Evolutionary conservation across 2,329 filamentous ascomycete genomes (phyloP).

Genomic region (Emmonsia crescens): DNA sequence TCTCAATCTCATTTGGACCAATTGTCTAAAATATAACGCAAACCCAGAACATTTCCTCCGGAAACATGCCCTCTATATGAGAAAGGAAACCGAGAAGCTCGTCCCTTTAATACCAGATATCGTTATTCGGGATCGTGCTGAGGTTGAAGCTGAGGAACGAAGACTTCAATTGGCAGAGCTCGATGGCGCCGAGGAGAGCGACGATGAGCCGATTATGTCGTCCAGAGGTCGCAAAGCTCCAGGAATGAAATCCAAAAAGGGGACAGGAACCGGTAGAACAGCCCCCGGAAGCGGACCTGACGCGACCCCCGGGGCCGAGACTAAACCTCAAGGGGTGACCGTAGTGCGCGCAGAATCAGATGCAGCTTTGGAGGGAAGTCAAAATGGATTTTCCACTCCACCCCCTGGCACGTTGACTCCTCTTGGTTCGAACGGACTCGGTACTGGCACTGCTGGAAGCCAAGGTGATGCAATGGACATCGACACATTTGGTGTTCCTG

Average conservation of each 20-base stretch:
- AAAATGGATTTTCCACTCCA: conserved; percentile 77
- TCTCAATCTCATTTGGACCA: conserved; percentile 90
- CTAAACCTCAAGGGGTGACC: conserved; percentile 40
- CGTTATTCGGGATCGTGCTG: conserved; percentile 76
- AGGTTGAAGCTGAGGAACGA: conserved; percentile 78
- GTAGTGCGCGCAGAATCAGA: conserved; percentile 61
- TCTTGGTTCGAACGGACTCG: conserved; percentile 56
- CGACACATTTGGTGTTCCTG: conserved; percentile 57
- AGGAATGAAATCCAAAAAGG: conserved; percentile 65
- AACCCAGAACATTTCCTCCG: conserved; percentile 77
- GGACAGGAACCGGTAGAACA: conserved; percentile 49
- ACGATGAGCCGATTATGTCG: conserved; percentile 97
- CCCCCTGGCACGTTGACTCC: conserved; percentile 69
- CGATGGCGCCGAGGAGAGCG: conserved; percentile 78
- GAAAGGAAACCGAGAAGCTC: conserved; percentile 93
- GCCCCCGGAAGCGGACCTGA: conserved; percentile 64
- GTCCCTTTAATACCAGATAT: conserved; percentile 93
- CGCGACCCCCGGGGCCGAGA: conserved; percentile 50
- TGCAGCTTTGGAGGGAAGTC: conserved; percentile 57
- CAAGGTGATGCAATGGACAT: conserved; percentile 81
- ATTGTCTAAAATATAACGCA: conserved; percentile 91
- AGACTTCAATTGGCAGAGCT: conserved; percentile 73
- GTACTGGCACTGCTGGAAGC: conserved; percentile 48
- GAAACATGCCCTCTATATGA: conserved; percentile 91
- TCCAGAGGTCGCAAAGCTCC: conserved; percentile 84